Base-by-base conservation (phyloP, 2,329 filamentous ascomycete species). In the Pyrenophora tritici-repentis region DNA sequence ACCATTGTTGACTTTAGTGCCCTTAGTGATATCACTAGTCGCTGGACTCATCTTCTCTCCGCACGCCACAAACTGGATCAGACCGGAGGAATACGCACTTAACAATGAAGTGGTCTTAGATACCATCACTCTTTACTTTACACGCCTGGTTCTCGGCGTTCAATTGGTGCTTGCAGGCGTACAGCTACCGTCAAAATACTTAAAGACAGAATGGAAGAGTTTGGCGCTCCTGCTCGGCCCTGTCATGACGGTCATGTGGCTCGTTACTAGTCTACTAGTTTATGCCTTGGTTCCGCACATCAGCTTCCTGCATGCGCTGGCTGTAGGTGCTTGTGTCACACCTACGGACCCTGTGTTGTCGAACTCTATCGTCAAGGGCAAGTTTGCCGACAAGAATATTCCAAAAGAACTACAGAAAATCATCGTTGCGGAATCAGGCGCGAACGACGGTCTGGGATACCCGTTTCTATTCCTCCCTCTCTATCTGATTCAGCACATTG, bases 361-460 rank as follows among this genome's bases (percentile, higher is more conserved):
- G 13, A 93, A 94, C 58, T 89, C 89, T 2, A 96, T 96, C 50
- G 90, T 96, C 38, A 96, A 96, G 76, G 91, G 91, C 26, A 92
- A 90, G 63, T 97, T 96, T 68, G 92, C 92, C 1, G 91, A 96
- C 66, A 88, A 91, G 64, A 94, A 96, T 68, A 87, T 96, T 14
- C 91, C 92, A 0, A 86, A 86, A 50, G 83, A 87, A 22, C 77
- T 97, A 41, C 91, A 96, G 76, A 86, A 88, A 58, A 90, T 79
- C 52, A 78, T 78, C 53, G 76, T 76, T 52, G 78, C 75, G 32
- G 91, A 97, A 75, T 91, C 89, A 0, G 92, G 91, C 1, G 89
- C 90, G 1, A 96, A 96, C 65, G 91, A 96, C 73, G 91, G 92
- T 0, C 79, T 93, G 31, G 91, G 91, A 0, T 96, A 96, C 63